These are phyloP conservation scores for Agrostemma githago DNA, from an alignment of 148 eudicot genomes.

Conservation along the genomic window DNA sequence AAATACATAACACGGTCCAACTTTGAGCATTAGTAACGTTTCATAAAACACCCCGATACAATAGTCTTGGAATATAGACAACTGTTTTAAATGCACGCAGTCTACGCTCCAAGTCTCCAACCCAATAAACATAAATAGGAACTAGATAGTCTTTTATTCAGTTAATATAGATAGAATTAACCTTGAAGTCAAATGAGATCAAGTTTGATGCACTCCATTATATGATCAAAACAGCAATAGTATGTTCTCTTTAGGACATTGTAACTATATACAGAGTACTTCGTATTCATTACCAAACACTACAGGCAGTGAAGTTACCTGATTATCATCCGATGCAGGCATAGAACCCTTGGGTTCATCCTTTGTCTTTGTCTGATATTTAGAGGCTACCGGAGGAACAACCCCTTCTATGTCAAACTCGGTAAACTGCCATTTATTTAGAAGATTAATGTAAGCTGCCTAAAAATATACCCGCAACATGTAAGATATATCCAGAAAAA, in stretches of 20 bases:
- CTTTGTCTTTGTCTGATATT: slow-evolving; percentile 84
- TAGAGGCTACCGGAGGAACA: slow-evolving; percentile 64
- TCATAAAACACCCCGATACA: background rate
- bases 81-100: background rate
- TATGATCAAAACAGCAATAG: background rate
- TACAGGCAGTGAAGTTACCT: slow-evolving; percentile 38
- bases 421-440: slow-evolving; percentile 54
- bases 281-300: background rate
- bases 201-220: too few relatives aligned
- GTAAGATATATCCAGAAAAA: background rate
- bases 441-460: background rate
- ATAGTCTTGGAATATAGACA: background rate
- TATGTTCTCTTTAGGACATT: background rate
- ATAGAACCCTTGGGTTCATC: slow-evolving; percentile 65
- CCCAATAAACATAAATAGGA: background rate
- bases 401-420: slow-evolving; percentile 96
- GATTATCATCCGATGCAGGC: slow-evolving; percentile 62
- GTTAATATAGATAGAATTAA: too few relatives aligned
- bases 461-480: background rate
- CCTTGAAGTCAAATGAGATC: too few relatives aligned
- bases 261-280: background rate
- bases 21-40: background rate
- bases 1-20: too few relatives aligned
- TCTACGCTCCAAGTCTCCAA: background rate
- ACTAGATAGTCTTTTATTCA: background rate